phyloP scores from a whole-genome alignment of 805 yeast species.

The Lipomyces sp. region DNA sequence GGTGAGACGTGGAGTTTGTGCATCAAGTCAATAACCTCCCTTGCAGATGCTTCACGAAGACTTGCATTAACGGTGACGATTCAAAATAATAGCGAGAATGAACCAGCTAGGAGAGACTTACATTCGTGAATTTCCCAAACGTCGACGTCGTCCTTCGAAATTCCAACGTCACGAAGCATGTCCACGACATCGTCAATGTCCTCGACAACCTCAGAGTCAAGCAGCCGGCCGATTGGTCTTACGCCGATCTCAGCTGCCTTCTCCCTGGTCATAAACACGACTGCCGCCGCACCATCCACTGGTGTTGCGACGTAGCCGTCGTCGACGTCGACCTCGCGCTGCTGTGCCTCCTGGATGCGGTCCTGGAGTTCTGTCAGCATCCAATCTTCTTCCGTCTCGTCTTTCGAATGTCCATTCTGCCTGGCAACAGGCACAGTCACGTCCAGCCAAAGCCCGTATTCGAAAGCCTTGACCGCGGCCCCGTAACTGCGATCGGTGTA shows the following conservation, averaged over 20 bases:
- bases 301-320: conserved; percentile 90
- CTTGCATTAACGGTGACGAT: neutral
- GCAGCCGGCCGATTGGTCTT: conserved; percentile 76
- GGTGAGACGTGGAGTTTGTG: conserved; percentile 64
- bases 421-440: conserved; percentile 74
- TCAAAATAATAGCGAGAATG: neutral
- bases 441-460: conserved; percentile 65
- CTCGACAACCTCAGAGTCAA: conserved; percentile 87
- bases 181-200: conserved; percentile 88
- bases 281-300: conserved; percentile 92
- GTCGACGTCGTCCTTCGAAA: conserved; percentile 66
- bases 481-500: conserved; percentile 78
- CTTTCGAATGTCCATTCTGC: too few species aligned
- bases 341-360: conserved; percentile 45
- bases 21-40: conserved; percentile 82
- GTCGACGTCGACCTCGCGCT: conserved; percentile 46
- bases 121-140: conserved; percentile 79
- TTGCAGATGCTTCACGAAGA: conserved; percentile 67
- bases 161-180: conserved; percentile 75
- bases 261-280: conserved; percentile 72
- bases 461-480: conserved; percentile 70
- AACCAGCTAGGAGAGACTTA: neutral
- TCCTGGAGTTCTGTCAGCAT: conserved; percentile 43
- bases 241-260: conserved; percentile 75
- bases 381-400: conserved; percentile 15